Base-by-base conservation (phyloP, 495 filamentous ascomycete species). In the Xylaria acuta region DNA sequence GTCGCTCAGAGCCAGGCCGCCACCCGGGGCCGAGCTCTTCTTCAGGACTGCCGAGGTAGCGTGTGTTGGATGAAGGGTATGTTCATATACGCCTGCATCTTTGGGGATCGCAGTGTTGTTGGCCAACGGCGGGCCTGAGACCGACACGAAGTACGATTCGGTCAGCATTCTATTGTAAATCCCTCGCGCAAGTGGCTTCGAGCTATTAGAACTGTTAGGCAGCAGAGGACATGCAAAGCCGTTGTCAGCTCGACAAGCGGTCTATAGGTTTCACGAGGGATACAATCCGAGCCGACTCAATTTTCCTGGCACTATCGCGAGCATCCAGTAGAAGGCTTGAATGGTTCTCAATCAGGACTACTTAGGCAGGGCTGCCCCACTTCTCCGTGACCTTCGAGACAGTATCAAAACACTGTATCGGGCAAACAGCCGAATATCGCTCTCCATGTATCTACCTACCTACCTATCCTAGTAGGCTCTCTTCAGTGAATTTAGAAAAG, bases 21-120 rank as follows among this genome's bases (percentile, higher is more conserved):
- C 93, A 58, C 87, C 83, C 30, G 90, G 84, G 9, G 92, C 91
- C 41, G 93, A 94, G 83, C 92, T 97, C 84, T 97, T 97, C 87
- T 97, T 98, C 88, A 97, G 97, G 73, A 89, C 89, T 71, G 88
- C 86, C 76, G 90, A 91, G 73, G 92, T 86, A 8, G 88, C 85
- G 68, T 90, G 87, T 60, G 89, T 84, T 60, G 95, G 92, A 75
- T 94, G 92, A 73, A 94, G 86, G 70, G 93, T 92, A 76, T 97
- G 92, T 72, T 95, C 81, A 82, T 94, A 94, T 75, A 98, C 92
- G 62, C 92, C 92, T 34, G 91, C 90, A 82, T 96, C 93, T 78
- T 92, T 92, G 32, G 90, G 83, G 64, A 88, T 86, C 59, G 89
- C 87, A 16, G 89, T 89, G 68, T 89, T 89, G 71, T 90, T 87